phyloP scores from a whole-genome alignment of 257 asterid species.

The Nicotiana tomentosiformis region DNA sequence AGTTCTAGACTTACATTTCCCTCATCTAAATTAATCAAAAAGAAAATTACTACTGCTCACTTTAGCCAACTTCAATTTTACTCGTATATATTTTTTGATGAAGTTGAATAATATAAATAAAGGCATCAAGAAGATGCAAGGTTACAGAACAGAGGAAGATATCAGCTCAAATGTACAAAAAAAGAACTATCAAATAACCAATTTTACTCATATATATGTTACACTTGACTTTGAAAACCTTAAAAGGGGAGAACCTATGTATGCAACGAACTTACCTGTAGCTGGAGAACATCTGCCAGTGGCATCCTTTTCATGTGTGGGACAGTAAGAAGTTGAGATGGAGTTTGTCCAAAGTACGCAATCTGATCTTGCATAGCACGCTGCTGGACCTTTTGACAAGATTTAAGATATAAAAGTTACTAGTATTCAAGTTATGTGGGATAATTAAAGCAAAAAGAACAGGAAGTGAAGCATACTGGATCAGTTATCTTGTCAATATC shows the following conservation, averaged over 20 bases:
- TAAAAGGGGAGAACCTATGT: background rate
- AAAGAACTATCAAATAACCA: too few species aligned
- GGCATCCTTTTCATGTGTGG: constrained; percentile 93
- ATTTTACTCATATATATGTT: background rate
- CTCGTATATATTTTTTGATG: background rate
- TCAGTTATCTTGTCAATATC: constrained; percentile 92
- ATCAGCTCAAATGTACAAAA: too few species aligned
- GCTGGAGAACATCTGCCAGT: constrained; percentile 82
- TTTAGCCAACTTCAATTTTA: background rate
- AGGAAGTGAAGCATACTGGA: constrained; percentile 58
- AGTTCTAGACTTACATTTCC: background rate
- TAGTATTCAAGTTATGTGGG: background rate
- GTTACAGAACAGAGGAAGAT: too few species aligned
- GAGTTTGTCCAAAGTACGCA: constrained; percentile 98
- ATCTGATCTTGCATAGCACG: constrained; percentile 97
- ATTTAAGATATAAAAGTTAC: constrained; percentile 11
- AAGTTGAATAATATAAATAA: too few species aligned
- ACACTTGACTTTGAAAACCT: background rate
- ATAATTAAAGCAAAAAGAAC: constrained; percentile 11
- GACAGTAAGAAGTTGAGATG: constrained; percentile 81
- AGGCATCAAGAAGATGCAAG: too few species aligned
- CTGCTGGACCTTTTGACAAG: constrained; percentile 66
- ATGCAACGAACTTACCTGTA: constrained; percentile 53
- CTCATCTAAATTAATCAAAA: background rate
- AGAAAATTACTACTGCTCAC: background rate